A percentile compares a stretch with the other conserved stretches of the same genome.
Conservation (phyloP, 257 asterid species). For the Agastache rugosa region DNA sequence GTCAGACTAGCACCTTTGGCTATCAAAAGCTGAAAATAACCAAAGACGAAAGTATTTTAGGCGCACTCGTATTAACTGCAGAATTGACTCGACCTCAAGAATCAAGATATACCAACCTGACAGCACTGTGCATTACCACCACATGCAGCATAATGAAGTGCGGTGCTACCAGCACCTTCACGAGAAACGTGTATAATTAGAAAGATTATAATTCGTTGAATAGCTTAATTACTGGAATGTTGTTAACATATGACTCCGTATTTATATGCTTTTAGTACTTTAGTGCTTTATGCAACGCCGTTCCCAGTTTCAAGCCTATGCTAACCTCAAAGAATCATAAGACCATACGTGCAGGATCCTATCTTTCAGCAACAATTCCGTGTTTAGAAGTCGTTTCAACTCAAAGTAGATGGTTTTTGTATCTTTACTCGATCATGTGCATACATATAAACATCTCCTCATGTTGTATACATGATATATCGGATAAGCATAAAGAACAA, state of each 20-base stretch:
- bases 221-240: slow-evolving; percentile 15
- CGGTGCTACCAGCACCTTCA: slow-evolving; percentile 85
- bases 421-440: background rate
- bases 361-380: too few species aligned
- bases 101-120: slow-evolving; percentile 46
- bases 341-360: too few species aligned
- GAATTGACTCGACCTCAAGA: slow-evolving; percentile 19
- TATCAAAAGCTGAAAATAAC: slow-evolving; percentile 66
- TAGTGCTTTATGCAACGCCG: background rate
- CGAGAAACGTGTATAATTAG: slow-evolving; percentile 8
- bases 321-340: too few species aligned
- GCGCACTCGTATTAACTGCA: background rate
- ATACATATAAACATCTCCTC: background rate
- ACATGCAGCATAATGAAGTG: slow-evolving; percentile 91
- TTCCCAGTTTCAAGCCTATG: background rate
- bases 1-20: slow-evolving; percentile 68
- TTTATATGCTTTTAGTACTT: background rate
- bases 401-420: background rate
- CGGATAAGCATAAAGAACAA: background rate
- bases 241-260: background rate
- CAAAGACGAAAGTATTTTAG: background rate
- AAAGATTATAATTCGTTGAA: background rate
- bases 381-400: background rate
- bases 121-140: slow-evolving; percentile 89
- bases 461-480: background rate